These are phyloP conservation scores for Tetradesmus obliquus DNA, from an alignment of 139 green algal species.

Conservation along the genomic window DNA sequence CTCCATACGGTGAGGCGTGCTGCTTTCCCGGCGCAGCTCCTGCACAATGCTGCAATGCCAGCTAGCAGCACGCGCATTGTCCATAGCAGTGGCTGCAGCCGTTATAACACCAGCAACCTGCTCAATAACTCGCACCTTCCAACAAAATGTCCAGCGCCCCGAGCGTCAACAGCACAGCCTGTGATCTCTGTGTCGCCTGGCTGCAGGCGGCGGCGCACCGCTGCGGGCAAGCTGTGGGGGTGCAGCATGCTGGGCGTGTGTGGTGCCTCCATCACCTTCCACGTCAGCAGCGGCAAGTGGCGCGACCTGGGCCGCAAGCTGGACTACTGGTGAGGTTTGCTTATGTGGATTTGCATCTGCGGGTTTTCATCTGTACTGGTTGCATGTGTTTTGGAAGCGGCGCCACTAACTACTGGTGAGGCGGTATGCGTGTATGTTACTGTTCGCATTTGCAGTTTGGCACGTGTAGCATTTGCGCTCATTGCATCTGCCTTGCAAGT, in stretches of 20 bases:
- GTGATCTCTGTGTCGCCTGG: neutral
- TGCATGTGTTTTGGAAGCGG: too few relatives aligned
- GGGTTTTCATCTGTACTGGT: too few relatives aligned
- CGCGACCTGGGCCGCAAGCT: conserved; percentile 66
- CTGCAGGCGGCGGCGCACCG: conserved; percentile 54
- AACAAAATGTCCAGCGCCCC: too few relatives aligned
- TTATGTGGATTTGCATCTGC: neutral
- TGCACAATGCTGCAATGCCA: neutral
- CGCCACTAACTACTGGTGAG: neutral
- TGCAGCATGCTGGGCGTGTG: conserved; percentile 71
- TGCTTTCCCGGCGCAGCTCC: neutral
- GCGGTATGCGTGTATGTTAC: too few relatives aligned
- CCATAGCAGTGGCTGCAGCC: too few relatives aligned
- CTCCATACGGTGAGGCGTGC: conserved; percentile 53
- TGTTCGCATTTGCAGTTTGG: too few relatives aligned
- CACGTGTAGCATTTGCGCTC: too few relatives aligned
- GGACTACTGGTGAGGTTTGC: conserved; percentile 71
- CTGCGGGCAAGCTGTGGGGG: conserved; percentile 66
- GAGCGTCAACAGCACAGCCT: neutral
- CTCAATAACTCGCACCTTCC: too few relatives aligned
- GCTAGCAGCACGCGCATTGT: too few relatives aligned
- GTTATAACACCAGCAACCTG: too few relatives aligned
- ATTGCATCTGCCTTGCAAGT: conserved; percentile 31
- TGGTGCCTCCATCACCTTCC: conserved; percentile 60
- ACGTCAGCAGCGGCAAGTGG: conserved; percentile 59